A percentile compares a stretch with the other conserved stretches of the same genome.
phyloP scores from a whole-genome alignment of 2,329 filamentous ascomycete genomes.

The Thelonectria blattea region DNA sequence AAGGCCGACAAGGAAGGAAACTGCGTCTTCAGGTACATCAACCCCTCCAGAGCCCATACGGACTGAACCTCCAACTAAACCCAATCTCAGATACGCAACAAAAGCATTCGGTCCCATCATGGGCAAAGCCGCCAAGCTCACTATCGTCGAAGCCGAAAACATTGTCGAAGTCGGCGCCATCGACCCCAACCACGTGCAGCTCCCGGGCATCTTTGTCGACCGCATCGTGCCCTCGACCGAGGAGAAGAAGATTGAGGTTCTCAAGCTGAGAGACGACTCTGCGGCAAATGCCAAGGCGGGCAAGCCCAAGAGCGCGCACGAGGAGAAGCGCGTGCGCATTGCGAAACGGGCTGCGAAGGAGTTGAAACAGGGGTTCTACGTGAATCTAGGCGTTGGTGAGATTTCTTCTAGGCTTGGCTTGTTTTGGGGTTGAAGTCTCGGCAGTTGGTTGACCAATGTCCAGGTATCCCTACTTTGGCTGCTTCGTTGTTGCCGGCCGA shows the following conservation, averaged over 20 bases:
- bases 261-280: slow-evolving; percentile 60
- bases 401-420: too few relatives aligned
- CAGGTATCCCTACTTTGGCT: slow-evolving; percentile 83
- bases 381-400: slow-evolving; percentile 74
- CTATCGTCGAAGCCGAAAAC: slow-evolving; percentile 85
- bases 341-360: slow-evolving; percentile 80
- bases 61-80: background rate
- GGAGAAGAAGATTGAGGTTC: slow-evolving; percentile 74
- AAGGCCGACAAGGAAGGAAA: slow-evolving; percentile 80
- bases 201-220: slow-evolving; percentile 84
- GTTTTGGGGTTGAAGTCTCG: too few relatives aligned
- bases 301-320: slow-evolving; percentile 48
- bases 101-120: slow-evolving; percentile 78
- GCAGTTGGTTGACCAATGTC: background rate
- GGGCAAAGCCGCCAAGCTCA: slow-evolving; percentile 79
- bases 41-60: slow-evolving; percentile 17
- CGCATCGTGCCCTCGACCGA: slow-evolving; percentile 77
- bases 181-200: slow-evolving; percentile 74
- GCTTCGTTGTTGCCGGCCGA: slow-evolving; percentile 74
- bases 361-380: slow-evolving; percentile 80
- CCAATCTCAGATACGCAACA: slow-evolving; percentile 64
- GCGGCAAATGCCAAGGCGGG: slow-evolving; percentile 46
- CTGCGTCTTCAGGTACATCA: slow-evolving; percentile 72
- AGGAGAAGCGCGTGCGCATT: slow-evolving; percentile 70
- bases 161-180: slow-evolving; percentile 79